Evolutionary conservation across 495 filamentous ascomycete genomes (phyloP), one percentile per base, ranked within the genome.

Genomic region (Lasiosphaeriaceae sp.): DNA sequence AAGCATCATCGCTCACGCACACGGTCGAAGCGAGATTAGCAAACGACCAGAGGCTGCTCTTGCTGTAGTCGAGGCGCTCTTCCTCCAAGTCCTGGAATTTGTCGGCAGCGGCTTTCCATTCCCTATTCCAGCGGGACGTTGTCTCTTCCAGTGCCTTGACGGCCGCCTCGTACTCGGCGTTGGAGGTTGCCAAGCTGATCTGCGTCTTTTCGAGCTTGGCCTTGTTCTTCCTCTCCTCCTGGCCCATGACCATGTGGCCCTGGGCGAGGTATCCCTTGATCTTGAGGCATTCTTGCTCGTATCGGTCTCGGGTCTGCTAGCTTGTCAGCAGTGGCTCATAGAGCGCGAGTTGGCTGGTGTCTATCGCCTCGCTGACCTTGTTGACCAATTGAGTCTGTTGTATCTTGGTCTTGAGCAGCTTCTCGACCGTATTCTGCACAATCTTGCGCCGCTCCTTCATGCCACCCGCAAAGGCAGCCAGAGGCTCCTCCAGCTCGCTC

Each of bases 41-140:
- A 90, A 97, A 97, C 19, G 83, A 90, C 95, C 95, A 99, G 12
- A 97, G 78, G 66, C 95, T 97, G 74, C 87, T 92, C 77, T 97
- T 99, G 55, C 89, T 89, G 67, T 95, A 97, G 68, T 99, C 95
- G 26, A 99, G 80, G 43, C 95, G 80, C 74, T 99, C 95, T 70
- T 97, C 95, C 73, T 99, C 95, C 11, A 99, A 83, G 65, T 99
- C 95, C 83, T 99, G 95, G 72, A 99, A 99, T 82, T 97, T 97
- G 84, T 99, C 95, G 67, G 95, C 96, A 12, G 92, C 94, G 20
- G 86, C 82, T 75, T 97, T 97, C 95, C 95, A 99, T 66, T 97
- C 92, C 60, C 90, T 81, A 65, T 99, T 97, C 95, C 95, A 99
- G 44, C 92, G 83, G 2, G 84, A 86, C 11, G 95, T 99, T 0